Evolutionary conservation across 2,329 filamentous ascomycete genomes (phyloP).

Genomic region (Microdochium trichocladiopsis): DNA sequence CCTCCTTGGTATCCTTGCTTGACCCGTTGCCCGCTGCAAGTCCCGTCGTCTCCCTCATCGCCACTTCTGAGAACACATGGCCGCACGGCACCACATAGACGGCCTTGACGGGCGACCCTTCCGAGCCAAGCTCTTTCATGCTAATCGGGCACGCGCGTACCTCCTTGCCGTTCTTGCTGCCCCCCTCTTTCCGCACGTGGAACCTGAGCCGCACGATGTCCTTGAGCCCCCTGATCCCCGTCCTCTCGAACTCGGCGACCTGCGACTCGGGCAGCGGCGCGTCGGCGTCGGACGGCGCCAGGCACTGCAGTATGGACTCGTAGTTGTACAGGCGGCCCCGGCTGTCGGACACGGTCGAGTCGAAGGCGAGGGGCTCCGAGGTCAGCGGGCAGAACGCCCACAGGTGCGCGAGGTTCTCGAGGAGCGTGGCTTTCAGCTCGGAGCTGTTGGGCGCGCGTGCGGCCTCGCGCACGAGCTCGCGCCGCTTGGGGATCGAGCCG

Average conservation of each 20-base stretch:
- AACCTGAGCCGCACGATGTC: slow-evolving; percentile 87
- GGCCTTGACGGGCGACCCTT: slow-evolving; percentile 49
- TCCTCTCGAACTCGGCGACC: slow-evolving; percentile 31
- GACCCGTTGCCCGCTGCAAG: neutral
- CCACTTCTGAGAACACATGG: slow-evolving; percentile 84
- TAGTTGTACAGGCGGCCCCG: slow-evolving; percentile 89
- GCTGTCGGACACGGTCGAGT: slow-evolving; percentile 77
- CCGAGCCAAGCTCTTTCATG: slow-evolving; percentile 74
- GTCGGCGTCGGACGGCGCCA: slow-evolving; percentile 57
- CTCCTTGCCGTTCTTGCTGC: slow-evolving; percentile 26
- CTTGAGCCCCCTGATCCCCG: slow-evolving; percentile 69
- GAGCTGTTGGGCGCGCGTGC: slow-evolving; percentile 75
- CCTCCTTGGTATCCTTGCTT: slow-evolving; percentile 9
- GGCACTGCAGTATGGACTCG: slow-evolving; percentile 67
- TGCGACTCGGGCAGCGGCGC: slow-evolving; percentile 35
- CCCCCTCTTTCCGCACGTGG: slow-evolving; percentile 33
- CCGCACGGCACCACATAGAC: slow-evolving; percentile 93
- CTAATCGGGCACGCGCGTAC: slow-evolving; percentile 82
- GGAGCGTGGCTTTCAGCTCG: slow-evolving; percentile 81
- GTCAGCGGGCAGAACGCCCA: slow-evolving; percentile 90
- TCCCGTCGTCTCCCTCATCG: slow-evolving; percentile 66
- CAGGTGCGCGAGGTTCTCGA: slow-evolving; percentile 77
- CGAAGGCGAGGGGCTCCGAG: slow-evolving; percentile 59
- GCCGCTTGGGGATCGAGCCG: slow-evolving; percentile 89
- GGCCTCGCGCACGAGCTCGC: slow-evolving; percentile 92